phyloP scores from a whole-genome alignment of 2,329 filamentous ascomycete genomes.

The Colletotrichum orchidophilum region DNA sequence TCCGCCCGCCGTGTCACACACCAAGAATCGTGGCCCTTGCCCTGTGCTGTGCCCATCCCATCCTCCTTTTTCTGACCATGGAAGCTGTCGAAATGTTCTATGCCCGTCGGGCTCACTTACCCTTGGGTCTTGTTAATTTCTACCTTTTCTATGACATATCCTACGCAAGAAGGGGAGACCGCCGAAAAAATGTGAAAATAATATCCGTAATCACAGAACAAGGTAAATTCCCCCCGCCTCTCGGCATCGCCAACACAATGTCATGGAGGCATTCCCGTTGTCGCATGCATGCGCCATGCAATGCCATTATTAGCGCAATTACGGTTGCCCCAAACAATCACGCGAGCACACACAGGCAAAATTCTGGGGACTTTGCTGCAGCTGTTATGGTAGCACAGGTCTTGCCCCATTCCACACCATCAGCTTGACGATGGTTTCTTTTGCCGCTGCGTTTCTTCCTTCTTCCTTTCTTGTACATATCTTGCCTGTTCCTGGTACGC shows the following conservation, averaged over 20 bases:
- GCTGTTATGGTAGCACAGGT: background rate
- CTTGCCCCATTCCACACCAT: background rate
- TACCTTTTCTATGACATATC: background rate
- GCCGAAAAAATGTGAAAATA: background rate
- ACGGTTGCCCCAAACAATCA: background rate
- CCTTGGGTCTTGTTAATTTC: background rate
- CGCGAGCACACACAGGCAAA: background rate
- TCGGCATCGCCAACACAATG: background rate
- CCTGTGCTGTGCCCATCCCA: background rate
- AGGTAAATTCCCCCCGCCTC: background rate
- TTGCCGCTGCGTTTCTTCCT: background rate
- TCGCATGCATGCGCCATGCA: constrained; percentile 14
- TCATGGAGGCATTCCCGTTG: background rate
- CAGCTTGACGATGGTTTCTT: constrained; percentile 5
- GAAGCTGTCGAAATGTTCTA: constrained; percentile 18
- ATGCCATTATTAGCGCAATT: constrained; percentile 5
- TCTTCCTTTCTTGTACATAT: background rate
- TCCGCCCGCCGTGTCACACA: background rate
- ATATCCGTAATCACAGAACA: background rate
- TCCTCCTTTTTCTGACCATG: background rate
- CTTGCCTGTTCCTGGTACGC: background rate
- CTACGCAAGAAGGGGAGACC: background rate
- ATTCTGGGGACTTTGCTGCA: background rate
- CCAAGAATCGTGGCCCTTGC: background rate
- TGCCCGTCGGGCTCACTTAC: background rate